Evolutionary conservation across 345 rosid genomes (phyloP), one percentile per base, ranked within the genome.

Genomic region (Sonneratia caseolaris): DNA sequence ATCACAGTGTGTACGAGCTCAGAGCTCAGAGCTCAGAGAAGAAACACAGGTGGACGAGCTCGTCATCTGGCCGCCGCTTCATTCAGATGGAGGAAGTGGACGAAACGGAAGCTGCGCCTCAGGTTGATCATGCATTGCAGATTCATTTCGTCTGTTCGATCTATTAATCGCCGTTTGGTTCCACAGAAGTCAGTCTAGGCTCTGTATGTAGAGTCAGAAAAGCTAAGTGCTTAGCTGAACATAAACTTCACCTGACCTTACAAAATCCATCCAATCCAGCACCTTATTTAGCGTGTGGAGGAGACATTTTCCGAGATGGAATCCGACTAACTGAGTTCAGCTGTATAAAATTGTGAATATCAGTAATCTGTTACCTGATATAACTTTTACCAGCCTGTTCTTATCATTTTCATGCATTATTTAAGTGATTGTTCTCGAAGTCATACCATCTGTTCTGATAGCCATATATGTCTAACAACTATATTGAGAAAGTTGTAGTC

Each of bases 61-160:
- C 59, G 6, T 21, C 22, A 21, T 18, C n/a, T 21, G 59, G 9
- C 66, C 51, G 2, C 15, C 51, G 51, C 51, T 47, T 13, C 15
- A 13, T 47, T 47, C 51, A 47, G 45, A 78, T 79, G 85, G 86
- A 87, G 80, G 96, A 92, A 75, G 83, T 81, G 74, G 94, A 87
- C 83, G 92, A 90, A 78, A 74, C 88, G 1, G 96, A 86, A 65
- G 85, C 80, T 49, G 79, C 76, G 37, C 75, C 90, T 70, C 88
- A 92, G 96, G 96, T 90, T 47, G 59, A 53, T 53, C 59, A 19
- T 5, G 59, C 59, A 53, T 53, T 53, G 22, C 59, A 53, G 22
- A 15, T 64, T 74, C 68, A 67, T 40, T 0, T 37, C n/a, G 16
- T 57, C 53, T 61, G 21, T 32, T 22, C 67, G 2, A 66, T 71